Base-by-base conservation (phyloP, 148 eudicot genomes). In the Camellia japonica region DNA sequence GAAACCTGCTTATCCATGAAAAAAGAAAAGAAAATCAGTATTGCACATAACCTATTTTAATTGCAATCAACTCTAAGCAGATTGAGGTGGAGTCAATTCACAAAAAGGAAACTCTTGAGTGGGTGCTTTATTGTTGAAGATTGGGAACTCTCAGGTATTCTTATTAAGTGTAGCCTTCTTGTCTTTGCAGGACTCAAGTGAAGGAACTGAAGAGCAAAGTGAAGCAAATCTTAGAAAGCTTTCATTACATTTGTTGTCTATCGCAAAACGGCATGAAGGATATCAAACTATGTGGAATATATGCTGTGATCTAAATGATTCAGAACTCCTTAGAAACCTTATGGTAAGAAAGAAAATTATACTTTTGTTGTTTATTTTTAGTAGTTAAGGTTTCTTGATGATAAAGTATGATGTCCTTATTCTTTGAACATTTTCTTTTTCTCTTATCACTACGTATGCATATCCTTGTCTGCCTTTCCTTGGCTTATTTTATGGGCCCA, bases 221-320 rank as follows among this genome's bases (percentile, higher is more conserved):
- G 87, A 85, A 73, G 86, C 70, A 20, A 81, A 85, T 60, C 79
- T 91, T 58, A 83, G 88, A 82, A 83, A 87, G 61, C 86, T 92
- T 80, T 93, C 97, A 59, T 87, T 93, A 62, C 89, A 84, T 80
- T 85, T 96, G 84, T 81, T 96, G 86, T 85, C 92, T 62, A 83
- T 93, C 83, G 97, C 98, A 77, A 91, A 91, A 83, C 87, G 91
- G 68, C 97, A 96, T 83, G 95, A 91, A 74, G 93, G 91, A 64
- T 96, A 96, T 74, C 89, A 83, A 80, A 90, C 92, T 71, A 83
- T 96, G 63, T 96, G 99, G 99, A 91, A 86, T 85, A 87, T 96
- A 81, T 96, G 97, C 80, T 86, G 87, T 78, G 98, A 96, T 81
- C 89, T 92, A 71, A 89, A 90, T 88, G 95, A 96, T 88, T 72